A percentile compares a stretch with the other conserved stretches of the same genome.
These are phyloP conservation scores for Trichosporon asahii DNA, from an alignment of 1,284 basidiomycete genomes.

Conservation along the genomic window DNA sequence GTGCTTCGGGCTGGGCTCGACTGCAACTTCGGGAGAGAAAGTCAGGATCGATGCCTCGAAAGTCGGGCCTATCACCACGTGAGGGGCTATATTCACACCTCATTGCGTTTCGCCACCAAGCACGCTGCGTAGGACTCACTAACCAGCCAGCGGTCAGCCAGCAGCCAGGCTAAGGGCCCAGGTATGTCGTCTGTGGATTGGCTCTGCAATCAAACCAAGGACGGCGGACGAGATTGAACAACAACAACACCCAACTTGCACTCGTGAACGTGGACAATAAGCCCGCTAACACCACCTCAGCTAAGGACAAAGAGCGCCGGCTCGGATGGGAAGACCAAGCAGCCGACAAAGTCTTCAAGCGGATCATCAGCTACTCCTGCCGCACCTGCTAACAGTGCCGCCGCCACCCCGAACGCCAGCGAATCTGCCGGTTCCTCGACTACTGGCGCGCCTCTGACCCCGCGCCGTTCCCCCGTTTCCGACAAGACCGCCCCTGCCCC, in stretches of 20 bases:
- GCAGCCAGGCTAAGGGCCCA: neutral
- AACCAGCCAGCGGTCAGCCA: no score
- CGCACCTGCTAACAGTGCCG: slow-evolving; percentile 23
- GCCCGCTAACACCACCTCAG: slow-evolving; percentile 14
- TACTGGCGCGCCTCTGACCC: slow-evolving; percentile 47
- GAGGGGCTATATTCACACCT: neutral
- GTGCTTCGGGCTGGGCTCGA: neutral
- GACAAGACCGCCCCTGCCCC: slow-evolving; percentile 59
- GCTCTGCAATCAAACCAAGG: neutral
- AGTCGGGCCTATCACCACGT: slow-evolving; percentile 2
- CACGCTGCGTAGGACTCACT: no score
- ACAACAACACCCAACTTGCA: slow-evolving; percentile 11
- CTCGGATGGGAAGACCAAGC: slow-evolving; percentile 46
- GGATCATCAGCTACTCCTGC: slow-evolving; percentile 51
- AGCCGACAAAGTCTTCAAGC: slow-evolving; percentile 29
- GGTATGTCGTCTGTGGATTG: slow-evolving; percentile 5
- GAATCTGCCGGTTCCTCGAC: slow-evolving; percentile 15
- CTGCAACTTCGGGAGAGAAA: no score
- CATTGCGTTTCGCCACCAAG: slow-evolving; percentile 8
- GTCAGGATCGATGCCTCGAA: slow-evolving; percentile 1
- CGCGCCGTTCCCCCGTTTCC: slow-evolving; percentile 43
- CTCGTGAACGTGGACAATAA: neutral
- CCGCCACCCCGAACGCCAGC: slow-evolving; percentile 8
- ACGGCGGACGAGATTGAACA: neutral
- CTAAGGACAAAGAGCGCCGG: slow-evolving; percentile 42